Percentiles rank a stretch among this genome's conserved stretches.
These are phyloP conservation scores for Trametes hirsuta DNA, from an alignment of 1,284 basidiomycete genomes.

Conservation along the genomic window DNA sequence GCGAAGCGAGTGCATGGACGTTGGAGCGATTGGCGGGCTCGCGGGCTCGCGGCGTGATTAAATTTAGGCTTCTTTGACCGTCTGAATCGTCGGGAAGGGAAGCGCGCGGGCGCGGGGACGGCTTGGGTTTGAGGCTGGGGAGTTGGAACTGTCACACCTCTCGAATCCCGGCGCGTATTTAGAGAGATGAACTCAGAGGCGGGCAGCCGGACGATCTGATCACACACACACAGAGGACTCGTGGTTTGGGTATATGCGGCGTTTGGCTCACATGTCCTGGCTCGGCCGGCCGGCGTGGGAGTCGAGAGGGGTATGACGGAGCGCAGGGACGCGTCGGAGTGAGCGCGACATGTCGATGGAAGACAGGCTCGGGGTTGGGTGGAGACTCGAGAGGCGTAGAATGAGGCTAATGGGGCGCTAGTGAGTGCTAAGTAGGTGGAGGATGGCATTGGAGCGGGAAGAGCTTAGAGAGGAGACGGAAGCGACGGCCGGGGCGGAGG, in stretches of 20 bases:
- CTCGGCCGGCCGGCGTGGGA: too few species aligned
- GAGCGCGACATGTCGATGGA: too few species aligned
- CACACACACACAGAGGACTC: slow-evolving; percentile 3
- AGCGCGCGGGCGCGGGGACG: background rate
- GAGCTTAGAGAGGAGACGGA: background rate
- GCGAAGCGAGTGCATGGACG: background rate
- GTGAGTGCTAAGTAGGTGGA: background rate
- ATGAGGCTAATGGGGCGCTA: background rate
- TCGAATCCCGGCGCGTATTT: too few species aligned
- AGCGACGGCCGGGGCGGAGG: background rate
- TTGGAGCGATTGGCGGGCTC: slow-evolving; percentile 7
- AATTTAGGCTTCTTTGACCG: slow-evolving; percentile 7
- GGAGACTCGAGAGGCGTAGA: background rate
- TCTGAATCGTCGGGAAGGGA: background rate
- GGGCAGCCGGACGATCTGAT: slow-evolving; percentile 6
- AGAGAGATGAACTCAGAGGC: background rate
- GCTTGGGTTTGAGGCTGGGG: background rate
- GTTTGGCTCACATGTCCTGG: too few species aligned
- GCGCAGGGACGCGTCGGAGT: too few species aligned
- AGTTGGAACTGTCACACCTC: background rate
- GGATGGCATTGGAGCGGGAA: background rate
- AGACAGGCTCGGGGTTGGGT: background rate
- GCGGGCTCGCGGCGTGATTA: background rate
- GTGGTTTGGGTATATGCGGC: too few species aligned
- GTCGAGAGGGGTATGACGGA: too few species aligned